These are phyloP conservation scores for Nicotiana tomentosiformis DNA, from an alignment of 257 asterid genomes.

Conservation along the genomic window DNA sequence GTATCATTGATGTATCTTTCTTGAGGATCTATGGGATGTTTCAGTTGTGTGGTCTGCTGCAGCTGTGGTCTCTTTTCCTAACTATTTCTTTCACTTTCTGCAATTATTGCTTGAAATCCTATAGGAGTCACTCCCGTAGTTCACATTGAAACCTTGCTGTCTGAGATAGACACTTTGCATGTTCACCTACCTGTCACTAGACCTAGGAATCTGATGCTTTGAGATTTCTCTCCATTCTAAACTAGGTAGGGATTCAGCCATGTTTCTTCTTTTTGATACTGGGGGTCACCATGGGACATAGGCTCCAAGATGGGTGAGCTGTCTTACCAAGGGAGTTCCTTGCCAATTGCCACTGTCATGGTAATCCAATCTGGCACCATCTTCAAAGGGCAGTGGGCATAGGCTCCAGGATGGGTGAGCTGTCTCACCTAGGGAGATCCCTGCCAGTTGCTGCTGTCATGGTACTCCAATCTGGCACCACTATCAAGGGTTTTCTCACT, in stretches of 20 bases:
- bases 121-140: background rate
- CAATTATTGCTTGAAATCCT: background rate
- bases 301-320: background rate
- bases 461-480: background rate
- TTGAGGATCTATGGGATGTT: background rate
- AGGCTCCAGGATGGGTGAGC: background rate
- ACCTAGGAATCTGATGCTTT: background rate
- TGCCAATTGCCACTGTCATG: background rate
- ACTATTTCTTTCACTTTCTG: background rate
- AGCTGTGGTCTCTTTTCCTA: background rate
- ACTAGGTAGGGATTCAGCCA: background rate
- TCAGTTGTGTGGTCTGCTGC: background rate
- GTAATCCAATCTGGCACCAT: background rate
- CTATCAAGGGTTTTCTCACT: background rate
- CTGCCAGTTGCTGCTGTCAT: background rate
- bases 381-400: background rate
- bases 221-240: background rate
- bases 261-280: background rate
- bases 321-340: background rate
- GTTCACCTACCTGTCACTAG: background rate
- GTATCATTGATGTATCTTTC: background rate
- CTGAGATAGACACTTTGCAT: background rate
- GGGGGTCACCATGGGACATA: background rate
- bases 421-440: background rate
- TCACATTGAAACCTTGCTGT: constrained; percentile 3